phyloP scores from a whole-genome alignment of 1,139 yeast species.

The Candida labiduridarum region DNA sequence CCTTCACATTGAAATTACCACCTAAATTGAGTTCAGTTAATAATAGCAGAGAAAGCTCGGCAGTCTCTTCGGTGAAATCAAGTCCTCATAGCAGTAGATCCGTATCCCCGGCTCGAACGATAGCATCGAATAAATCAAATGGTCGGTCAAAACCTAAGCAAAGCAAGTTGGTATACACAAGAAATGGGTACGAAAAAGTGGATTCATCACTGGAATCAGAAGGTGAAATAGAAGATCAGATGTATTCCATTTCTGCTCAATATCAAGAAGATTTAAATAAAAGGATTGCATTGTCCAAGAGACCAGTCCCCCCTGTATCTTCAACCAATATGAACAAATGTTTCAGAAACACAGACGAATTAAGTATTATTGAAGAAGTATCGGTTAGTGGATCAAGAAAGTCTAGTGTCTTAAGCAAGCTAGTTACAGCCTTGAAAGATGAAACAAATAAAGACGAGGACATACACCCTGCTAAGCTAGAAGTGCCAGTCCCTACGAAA shows the following conservation, averaged over 20 bases:
- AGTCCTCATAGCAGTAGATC: conserved; percentile 10
- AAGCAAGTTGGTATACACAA: conserved; percentile 38
- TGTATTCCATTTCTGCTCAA: neutral
- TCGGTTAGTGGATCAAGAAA: conserved; percentile 34
- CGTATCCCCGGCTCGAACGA: conserved; percentile 16
- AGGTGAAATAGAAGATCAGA: conserved; percentile 12
- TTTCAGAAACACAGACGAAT: conserved; percentile 29
- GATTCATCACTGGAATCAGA: conserved; percentile 33
- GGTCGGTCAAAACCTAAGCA: conserved; percentile 15
- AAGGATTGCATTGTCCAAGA: conserved; percentile 18
- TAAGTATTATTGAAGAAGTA: conserved; percentile 48
- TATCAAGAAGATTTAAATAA: conserved; percentile 8
- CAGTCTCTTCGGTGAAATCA: conserved; percentile 18
- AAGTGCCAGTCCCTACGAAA: neutral
- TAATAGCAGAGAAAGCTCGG: conserved; percentile 3
- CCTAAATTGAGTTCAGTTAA: conserved; percentile 42
- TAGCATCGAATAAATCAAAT: conserved; percentile 3
- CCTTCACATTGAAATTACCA: conserved; percentile 45
- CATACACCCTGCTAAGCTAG: neutral
- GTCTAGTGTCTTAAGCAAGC: conserved; percentile 25
- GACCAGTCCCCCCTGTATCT: conserved; percentile 27
- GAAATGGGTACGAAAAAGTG: conserved; percentile 39
- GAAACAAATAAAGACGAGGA: neutral
- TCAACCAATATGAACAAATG: conserved; percentile 23
- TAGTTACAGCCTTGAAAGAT: neutral